phyloP scores from a whole-genome alignment of 129 eudicot species.

The Tagetes patula region DNA sequence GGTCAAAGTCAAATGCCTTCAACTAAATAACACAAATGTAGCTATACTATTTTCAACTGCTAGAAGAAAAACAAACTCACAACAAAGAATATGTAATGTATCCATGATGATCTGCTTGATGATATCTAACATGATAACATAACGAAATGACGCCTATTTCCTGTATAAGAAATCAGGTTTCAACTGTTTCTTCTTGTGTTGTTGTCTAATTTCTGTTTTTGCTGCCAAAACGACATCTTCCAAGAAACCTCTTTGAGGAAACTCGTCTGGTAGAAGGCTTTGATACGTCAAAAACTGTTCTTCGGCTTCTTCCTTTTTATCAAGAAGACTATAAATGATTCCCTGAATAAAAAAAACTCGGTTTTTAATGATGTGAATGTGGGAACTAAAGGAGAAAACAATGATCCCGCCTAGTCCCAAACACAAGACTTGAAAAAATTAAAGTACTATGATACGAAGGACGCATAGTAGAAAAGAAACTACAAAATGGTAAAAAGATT shows the following conservation, averaged over 20 bases:
- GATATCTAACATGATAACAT: conserved; percentile 1
- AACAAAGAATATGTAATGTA: conserved; percentile 1
- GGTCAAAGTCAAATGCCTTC: background rate
- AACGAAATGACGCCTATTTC: conserved; percentile 25
- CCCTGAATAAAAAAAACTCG: conserved; percentile 49
- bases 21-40: conserved; percentile 7
- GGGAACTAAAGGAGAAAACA: background rate
- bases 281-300: conserved; percentile 63
- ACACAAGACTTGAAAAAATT: background rate
- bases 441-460: background rate
- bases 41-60: conserved; percentile 12
- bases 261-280: conserved; percentile 89
- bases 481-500: conserved; percentile 1
- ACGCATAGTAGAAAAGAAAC: background rate
- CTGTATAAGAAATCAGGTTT: conserved; percentile 45
- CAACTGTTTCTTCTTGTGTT: conserved; percentile 45
- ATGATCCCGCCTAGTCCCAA: too few relatives aligned
- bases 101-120: background rate
- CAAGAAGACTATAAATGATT: conserved; percentile 76
- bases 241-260: conserved; percentile 82
- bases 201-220: conserved; percentile 63
- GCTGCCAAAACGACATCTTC: conserved; percentile 92
- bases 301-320: conserved; percentile 76
- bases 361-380: background rate
- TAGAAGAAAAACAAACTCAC: conserved; percentile 19